Evolutionary conservation across 1,284 basidiomycete genomes (phyloP).

Genomic region (Marasmius oreades): DNA sequence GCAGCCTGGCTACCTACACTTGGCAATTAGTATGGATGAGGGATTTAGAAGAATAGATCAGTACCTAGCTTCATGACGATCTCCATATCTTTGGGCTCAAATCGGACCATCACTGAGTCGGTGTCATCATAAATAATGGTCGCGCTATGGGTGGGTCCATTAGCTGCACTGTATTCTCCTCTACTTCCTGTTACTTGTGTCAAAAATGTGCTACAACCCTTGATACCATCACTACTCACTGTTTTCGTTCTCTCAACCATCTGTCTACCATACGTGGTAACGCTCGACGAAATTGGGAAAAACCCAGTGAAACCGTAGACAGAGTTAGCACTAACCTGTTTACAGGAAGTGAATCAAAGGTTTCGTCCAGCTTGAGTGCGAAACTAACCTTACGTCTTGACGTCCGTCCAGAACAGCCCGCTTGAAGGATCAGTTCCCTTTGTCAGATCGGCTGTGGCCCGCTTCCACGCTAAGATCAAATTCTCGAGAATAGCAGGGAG

Average conservation of each 20-base stretch:
- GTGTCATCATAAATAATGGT: constrained; percentile 97
- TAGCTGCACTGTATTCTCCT: constrained; percentile 81
- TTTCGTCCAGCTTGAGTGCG: neutral
- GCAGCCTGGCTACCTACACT: constrained; percentile 86
- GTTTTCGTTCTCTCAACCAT: constrained; percentile 97
- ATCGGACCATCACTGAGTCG: constrained; percentile 96
- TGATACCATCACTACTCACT: constrained; percentile 35
- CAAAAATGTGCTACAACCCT: neutral
- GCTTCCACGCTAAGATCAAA: constrained; percentile 85
- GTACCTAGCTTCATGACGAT: constrained; percentile 86
- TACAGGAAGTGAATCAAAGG: constrained; percentile 1
- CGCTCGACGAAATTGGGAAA: constrained; percentile 89
- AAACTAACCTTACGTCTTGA: constrained; percentile 76
- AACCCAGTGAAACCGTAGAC: constrained; percentile 98
- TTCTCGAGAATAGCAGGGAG: constrained; percentile 92
- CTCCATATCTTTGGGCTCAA: constrained; percentile 83
- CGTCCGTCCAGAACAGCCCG: constrained; percentile 93
- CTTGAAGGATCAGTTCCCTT: constrained; percentile 92
- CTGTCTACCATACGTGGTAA: constrained; percentile 90
- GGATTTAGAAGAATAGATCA: constrained; percentile 3
- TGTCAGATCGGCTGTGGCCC: constrained; percentile 91
- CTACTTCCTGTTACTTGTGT: constrained; percentile 64
- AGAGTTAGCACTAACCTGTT: constrained; percentile 92
- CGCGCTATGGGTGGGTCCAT: constrained; percentile 84
- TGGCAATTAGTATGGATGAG: neutral